Conservation (phyloP, 371 early-diverging fungal species). For the Actinomortierella wolfii region DNA sequence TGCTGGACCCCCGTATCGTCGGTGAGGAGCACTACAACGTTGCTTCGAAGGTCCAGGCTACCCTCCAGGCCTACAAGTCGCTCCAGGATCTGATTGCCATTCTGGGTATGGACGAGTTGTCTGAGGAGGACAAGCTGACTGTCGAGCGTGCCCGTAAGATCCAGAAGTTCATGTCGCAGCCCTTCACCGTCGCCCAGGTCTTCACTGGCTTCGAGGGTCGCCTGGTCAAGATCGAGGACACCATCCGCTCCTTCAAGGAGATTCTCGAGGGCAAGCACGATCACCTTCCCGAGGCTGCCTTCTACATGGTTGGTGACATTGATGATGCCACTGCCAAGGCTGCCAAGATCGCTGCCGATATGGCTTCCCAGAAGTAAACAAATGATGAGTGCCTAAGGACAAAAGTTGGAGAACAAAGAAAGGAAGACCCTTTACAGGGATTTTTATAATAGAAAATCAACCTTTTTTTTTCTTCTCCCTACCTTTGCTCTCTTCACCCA, state of each 20-base stretch:
- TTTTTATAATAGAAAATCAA: no score
- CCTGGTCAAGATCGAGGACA: conserved; percentile 91
- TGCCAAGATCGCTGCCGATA: conserved; percentile 77
- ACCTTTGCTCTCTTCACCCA: no score
- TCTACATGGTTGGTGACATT: conserved; percentile 98
- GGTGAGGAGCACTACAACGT: conserved; percentile 95
- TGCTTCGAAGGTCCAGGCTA: conserved; percentile 95
- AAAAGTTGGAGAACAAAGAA: no score
- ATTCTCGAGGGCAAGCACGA: conserved; percentile 97
- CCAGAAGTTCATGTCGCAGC: conserved; percentile 98
- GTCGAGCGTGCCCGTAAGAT: conserved; percentile 96
- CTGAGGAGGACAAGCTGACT: conserved; percentile 97
- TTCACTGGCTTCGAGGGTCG: conserved; percentile 98
- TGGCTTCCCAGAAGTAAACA: conserved; percentile 18
- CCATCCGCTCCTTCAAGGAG: conserved; percentile 96
- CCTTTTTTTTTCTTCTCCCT: no score
- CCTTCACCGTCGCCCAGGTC: conserved; percentile 95
- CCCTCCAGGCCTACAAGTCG: conserved; percentile 97
- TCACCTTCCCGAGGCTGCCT: conserved; percentile 90
- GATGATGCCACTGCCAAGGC: conserved; percentile 95
- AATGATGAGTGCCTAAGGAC: no score
- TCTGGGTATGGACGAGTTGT: conserved; percentile 97
- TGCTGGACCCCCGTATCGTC: conserved; percentile 93
- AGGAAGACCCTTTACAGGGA: no score
- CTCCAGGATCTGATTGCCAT: conserved; percentile 98